phyloP scores from a whole-genome alignment of 2,329 filamentous ascomycete species.

The Cercospora zeina region DNA sequence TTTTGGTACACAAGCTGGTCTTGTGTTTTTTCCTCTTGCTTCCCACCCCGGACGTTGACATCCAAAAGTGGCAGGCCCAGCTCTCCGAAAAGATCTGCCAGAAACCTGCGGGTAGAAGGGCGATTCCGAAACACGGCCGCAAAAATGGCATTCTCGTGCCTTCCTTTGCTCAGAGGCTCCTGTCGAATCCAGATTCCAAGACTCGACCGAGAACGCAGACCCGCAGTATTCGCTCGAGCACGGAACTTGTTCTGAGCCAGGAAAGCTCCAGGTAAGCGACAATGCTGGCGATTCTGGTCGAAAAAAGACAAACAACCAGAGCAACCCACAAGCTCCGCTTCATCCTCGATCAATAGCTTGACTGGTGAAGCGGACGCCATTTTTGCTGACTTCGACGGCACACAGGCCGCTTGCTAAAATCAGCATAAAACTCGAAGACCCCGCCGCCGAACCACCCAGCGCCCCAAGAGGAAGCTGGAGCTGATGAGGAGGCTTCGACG shows the following conservation, averaged over 20 bases:
- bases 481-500: background rate
- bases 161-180: background rate
- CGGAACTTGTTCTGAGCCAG: background rate
- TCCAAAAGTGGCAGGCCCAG: background rate
- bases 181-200: background rate
- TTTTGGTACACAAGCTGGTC: background rate
- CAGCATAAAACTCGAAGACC: background rate
- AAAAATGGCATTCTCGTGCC: background rate
- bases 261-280: background rate
- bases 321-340: background rate
- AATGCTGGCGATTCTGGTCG: background rate
- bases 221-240: background rate
- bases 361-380: background rate
- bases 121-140: background rate
- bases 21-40: background rate
- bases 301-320: background rate
- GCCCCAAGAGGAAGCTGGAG: background rate
- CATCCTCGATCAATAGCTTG: background rate
- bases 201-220: background rate
- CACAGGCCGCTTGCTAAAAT: background rate
- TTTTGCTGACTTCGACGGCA: slow-evolving; percentile 4
- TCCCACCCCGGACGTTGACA: background rate
- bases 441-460: background rate
- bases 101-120: background rate
- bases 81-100: background rate